Percentiles rank a stretch among this genome's conserved stretches.
These are phyloP conservation scores for Gossypium ekmanianum DNA, from an alignment of 345 rosid species.

Conservation along the genomic window DNA sequence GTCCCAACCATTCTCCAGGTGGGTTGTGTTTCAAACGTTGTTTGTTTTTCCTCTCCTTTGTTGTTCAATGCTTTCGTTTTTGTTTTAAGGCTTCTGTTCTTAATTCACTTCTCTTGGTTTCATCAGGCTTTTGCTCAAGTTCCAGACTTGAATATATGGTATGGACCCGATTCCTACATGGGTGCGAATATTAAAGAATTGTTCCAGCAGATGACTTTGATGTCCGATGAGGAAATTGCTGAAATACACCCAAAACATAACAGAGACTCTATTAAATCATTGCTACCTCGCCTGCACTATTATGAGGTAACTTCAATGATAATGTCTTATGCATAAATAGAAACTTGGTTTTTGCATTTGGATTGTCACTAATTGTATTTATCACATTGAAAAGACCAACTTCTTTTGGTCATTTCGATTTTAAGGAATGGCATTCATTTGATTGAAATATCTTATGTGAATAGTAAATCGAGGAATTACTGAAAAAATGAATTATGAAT, in stretches of 20 bases:
- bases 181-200: slow-evolving; percentile 88
- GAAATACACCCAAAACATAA: slow-evolving; percentile 69
- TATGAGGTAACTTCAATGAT: slow-evolving; percentile 52
- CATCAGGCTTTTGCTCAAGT: slow-evolving; percentile 84
- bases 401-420: background rate
- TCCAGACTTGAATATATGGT: slow-evolving; percentile 71
- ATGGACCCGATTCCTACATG: slow-evolving; percentile 98
- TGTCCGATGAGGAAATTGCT: slow-evolving; percentile 89
- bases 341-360: slow-evolving; percentile 8
- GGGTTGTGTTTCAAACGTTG: slow-evolving; percentile 18
- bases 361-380: background rate
- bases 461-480: background rate
- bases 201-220: slow-evolving; percentile 78
- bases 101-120: slow-evolving; percentile 4
- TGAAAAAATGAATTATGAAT: background rate
- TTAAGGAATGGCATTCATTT: background rate
- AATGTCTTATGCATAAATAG: background rate
- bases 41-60: background rate
- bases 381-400: background rate
- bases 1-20: slow-evolving; percentile 95
- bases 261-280: slow-evolving; percentile 54
- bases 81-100: slow-evolving; percentile 4
- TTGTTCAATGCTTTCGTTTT: background rate
- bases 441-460: background rate
- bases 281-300: slow-evolving; percentile 67